Base-by-base conservation (phyloP, 2,329 filamentous ascomycete genomes). In the Didymella keratinophila region DNA sequence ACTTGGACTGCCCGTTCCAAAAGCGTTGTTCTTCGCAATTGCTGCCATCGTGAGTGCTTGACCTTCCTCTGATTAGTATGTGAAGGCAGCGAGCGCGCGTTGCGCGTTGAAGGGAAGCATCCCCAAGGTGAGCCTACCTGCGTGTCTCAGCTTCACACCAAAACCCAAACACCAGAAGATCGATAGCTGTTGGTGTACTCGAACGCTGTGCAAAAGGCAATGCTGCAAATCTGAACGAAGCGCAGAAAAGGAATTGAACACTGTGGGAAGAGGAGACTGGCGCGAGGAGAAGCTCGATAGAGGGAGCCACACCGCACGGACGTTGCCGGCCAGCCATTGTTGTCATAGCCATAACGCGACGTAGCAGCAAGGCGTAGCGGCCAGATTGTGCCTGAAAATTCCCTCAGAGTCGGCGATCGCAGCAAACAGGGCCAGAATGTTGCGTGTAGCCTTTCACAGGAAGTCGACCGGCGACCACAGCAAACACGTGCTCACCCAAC, bases 1-100 rank as follows among this genome's bases (percentile, higher is more conserved):
- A 34, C 64, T 67, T 2, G 67, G 65, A 23, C 58, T 56, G 14
- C 56, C 52, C 2, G 30, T 27, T 4, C 70, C 70, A 21, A 72
- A 72, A 1, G 67, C 66, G 25, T 71, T 69, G 52, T 64, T 64
- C 28, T 49, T 65, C 7, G 64, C 51, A 37, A 63, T 46, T 21
- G 53, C 10, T 0, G 58, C 47, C 63, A 65, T 63, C 14, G 16
- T 47, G 36, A n/a, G n/a, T n/a, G 30, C 16, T 20, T 23, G 25
- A 18, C 10, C 14, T 44, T 63, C 34, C 50, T 21, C 23, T 44
- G 8, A 44, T 53, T 21, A 58, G 49, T 34, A 44, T 18, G 39
- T 43, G 28, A 28, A 34, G 37, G 20, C 18, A n/a, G 8, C 21
- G 25, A 28, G 25, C 21, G 44, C 28, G 4, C 32, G 18, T n/a